Conservation (phyloP, 164 flowering plant species). For the Malania oleifera region DNA sequence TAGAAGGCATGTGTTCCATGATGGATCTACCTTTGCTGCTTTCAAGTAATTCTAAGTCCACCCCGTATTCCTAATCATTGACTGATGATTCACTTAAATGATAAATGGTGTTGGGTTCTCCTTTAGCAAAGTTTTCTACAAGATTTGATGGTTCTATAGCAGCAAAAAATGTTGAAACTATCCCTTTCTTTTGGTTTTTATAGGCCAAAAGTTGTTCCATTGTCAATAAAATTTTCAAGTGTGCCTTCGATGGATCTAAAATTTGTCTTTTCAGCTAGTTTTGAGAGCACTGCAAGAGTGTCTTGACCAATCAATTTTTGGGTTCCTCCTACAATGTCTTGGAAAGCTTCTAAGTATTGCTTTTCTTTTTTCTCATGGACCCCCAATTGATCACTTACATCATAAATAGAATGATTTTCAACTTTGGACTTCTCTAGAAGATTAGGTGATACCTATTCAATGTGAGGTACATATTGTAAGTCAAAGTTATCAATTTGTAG, state of each 20-base stretch:
- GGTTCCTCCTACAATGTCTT: neutral
- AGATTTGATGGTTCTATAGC: too few species aligned
- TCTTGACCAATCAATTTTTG: neutral
- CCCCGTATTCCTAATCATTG: too few species aligned
- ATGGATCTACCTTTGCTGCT: too few species aligned
- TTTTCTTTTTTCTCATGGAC: neutral
- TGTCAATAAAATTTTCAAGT: neutral
- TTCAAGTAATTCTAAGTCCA: too few species aligned
- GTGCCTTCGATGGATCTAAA: neutral
- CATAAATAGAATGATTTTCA: neutral
- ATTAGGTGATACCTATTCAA: constrained; percentile 17
- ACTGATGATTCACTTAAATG: too few species aligned
- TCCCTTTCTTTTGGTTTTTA: too few species aligned
- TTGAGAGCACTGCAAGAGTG: neutral
- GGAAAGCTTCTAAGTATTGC: neutral
- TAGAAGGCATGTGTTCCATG: too few species aligned
- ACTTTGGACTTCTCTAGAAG: neutral
- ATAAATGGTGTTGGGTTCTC: too few species aligned
- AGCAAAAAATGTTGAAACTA: too few species aligned
- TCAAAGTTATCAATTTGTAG: too few species aligned
- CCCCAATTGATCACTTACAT: neutral
- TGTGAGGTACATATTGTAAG: too few species aligned
- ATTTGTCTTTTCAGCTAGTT: constrained; percentile 3
- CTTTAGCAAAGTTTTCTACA: too few species aligned
- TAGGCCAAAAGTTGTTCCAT: constrained; percentile 1